phyloP scores from a whole-genome alignment of 2,329 filamentous ascomycete species.

The Fusarium incarnatum region DNA sequence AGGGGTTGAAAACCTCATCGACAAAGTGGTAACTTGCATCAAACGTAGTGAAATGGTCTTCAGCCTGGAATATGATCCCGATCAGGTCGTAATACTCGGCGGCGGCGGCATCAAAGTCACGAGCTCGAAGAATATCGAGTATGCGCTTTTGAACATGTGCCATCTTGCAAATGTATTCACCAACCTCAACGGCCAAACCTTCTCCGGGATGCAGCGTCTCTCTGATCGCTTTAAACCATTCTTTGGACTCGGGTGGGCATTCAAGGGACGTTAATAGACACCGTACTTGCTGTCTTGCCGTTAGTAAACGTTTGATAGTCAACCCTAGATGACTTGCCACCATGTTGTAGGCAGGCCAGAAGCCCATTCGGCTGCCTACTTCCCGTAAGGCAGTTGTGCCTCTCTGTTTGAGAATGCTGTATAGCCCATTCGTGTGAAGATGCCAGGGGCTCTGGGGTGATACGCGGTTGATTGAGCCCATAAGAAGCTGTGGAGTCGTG shows the following conservation, averaged over 20 bases:
- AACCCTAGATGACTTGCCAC: constrained; percentile 47
- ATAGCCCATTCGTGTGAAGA: constrained; percentile 52
- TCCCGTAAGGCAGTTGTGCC: constrained; percentile 46
- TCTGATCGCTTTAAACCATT: constrained; percentile 52
- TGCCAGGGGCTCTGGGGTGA: constrained; percentile 52
- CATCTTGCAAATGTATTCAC: constrained; percentile 46
- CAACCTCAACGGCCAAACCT: constrained; percentile 45
- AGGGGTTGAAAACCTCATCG: constrained; percentile 41
- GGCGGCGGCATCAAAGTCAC: constrained; percentile 48
- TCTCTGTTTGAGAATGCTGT: constrained; percentile 53
- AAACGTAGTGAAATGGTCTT: constrained; percentile 37
- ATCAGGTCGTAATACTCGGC: constrained; percentile 46
- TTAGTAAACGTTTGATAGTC: constrained; percentile 20
- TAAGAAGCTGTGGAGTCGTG: constrained; percentile 48
- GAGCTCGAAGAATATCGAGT: constrained; percentile 41
- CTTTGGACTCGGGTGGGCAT: constrained; percentile 52
- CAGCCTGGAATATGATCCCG: constrained; percentile 44
- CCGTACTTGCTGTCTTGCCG: constrained; percentile 52
- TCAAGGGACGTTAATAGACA: constrained; percentile 49
- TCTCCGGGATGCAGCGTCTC: constrained; percentile 44
- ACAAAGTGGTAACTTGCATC: constrained; percentile 15
- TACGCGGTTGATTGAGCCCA: constrained; percentile 51
- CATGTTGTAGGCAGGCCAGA: constrained; percentile 56
- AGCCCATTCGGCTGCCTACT: constrained; percentile 46
- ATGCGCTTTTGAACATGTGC: constrained; percentile 47